Evolutionary conservation across 2,329 filamentous ascomycete species (phyloP), one percentile per base, ranked within the genome.

Genomic region (Colletotrichum viniferum): DNA sequence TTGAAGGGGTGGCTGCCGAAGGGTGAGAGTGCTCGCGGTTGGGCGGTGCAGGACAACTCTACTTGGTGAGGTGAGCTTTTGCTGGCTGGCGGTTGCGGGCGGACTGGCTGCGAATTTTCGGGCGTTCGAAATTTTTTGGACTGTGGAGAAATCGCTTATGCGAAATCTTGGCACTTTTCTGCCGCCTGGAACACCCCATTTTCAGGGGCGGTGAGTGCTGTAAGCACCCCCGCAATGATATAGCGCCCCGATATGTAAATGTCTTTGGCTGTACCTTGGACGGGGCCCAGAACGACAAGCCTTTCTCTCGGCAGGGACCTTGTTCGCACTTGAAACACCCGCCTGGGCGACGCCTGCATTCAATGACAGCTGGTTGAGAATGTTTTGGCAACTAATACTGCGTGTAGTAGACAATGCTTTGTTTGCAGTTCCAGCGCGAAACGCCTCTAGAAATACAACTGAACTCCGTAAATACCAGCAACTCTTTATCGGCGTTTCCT

Each of bases 131-230:
- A 48, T 77, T 77, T 77, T 77, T 77, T 74, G 75, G 75, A 64
- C 56, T 76, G 77, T 77, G 77, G 77, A 77, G 74, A 64, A 69
- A 71, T 77, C 71, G 77, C 77, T 77, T 77, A 73, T 75, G 71
- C 71, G 76, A 77, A 77, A 77, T 77, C 75, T 77, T 77, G 75
- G 71, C 77, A 38, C 30, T 32, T 77, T 76, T 76, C 73, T 76
- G 73, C 73, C 69, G 13, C 18, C 34, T 6, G n/a, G 24, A 18
- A 28, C 26, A 32, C 38, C 26, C 67, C 26, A 18, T 16, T 55
- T 63, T 14, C 18, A 21, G 14, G 32, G 73, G 76, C 73, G 73
- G 69, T 77, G 48, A 70, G 60, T 16, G 8, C 18, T 12, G 5
- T 6, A 14, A 14, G 5, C 32, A 30, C 6, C 69, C 69, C 73